Percentiles rank a stretch among this genome's conserved stretches.
Conservation (phyloP, 495 filamentous ascomycete genomes). For the Hamigera avellanea region DNA sequence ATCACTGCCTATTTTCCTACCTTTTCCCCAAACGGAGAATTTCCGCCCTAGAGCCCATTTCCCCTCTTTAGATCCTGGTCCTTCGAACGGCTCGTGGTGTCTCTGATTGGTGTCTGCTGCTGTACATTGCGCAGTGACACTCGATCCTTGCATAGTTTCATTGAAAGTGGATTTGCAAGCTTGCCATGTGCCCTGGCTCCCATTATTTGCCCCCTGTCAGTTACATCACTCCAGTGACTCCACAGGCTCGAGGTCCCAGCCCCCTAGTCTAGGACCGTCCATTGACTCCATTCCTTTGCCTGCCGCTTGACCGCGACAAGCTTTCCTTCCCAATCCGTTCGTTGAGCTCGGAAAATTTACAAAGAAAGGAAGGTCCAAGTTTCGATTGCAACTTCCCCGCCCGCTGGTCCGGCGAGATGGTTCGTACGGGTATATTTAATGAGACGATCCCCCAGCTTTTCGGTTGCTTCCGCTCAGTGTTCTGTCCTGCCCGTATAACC, state of each 20-base stretch:
- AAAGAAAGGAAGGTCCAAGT: conserved; percentile 1
- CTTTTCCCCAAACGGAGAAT: too few species aligned
- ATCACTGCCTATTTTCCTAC: too few species aligned
- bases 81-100: too few species aligned
- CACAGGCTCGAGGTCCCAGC: neutral
- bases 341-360: conserved; percentile 12
- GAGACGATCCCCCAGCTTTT: conserved; percentile 9
- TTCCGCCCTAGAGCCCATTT: too few species aligned
- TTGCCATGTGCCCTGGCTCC: neutral
- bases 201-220: too few species aligned
- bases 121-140: neutral
- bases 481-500: conserved; percentile 22
- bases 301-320: neutral
- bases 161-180: neutral
- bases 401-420: conserved; percentile 11
- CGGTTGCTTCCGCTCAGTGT: conserved; percentile 17
- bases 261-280: neutral
- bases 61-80: too few species aligned
- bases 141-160: neutral
- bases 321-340: conserved; percentile 1
- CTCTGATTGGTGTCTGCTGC: too few species aligned
- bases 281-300: neutral
- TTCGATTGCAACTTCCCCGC: conserved; percentile 1
- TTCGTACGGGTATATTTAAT: conserved; percentile 5
- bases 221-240: too few species aligned